Conservation (phyloP, 2,329 filamentous ascomycete species). For the Botrytis cinerea region DNA sequence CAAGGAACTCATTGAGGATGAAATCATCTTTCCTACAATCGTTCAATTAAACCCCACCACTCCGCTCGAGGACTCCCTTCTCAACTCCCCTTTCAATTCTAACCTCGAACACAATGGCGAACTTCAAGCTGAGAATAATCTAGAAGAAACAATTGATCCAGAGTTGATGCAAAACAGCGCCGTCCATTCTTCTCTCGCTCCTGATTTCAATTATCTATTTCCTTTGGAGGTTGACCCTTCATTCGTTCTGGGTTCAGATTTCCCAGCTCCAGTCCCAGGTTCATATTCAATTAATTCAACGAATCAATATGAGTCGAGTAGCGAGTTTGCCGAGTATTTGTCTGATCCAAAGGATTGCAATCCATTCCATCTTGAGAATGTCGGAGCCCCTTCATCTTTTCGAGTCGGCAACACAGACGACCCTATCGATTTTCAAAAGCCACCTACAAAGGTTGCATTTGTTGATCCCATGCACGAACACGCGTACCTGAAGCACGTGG, state of each 20-base stretch:
- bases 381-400: not conserved
- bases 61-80: not conserved
- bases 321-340: not conserved
- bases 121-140: not conserved
- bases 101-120: not conserved
- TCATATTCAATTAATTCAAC: not conserved
- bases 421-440: not conserved
- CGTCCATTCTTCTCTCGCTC: not conserved
- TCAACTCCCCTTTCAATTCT: not conserved
- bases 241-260: no score
- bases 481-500: not conserved
- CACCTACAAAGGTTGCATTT: not conserved
- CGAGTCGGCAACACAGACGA: no score
- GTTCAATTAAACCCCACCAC: not conserved
- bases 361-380: not conserved
- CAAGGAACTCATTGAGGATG: not conserved
- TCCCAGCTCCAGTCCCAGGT: accelerated
- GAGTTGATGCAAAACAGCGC: not conserved
- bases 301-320: no score
- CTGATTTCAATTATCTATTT: not conserved
- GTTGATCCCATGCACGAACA: not conserved
- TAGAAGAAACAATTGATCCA: not conserved
- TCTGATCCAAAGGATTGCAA: not conserved
- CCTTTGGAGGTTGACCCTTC: not conserved
- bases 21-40: not conserved